Base-by-base conservation (phyloP, 129 eudicot genomes). In the Chrysanthemum seticuspe region DNA sequence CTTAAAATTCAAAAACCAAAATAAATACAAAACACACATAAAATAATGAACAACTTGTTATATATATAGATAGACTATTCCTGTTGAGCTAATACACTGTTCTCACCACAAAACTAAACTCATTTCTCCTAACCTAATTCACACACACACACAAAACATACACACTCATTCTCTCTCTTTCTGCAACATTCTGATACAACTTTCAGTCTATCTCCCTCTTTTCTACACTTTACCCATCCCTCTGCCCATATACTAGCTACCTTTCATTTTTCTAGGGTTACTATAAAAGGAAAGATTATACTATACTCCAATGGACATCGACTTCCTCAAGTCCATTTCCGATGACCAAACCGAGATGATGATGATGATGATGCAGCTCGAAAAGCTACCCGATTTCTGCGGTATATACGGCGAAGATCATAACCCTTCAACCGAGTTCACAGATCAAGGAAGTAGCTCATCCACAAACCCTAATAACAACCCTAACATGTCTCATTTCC, bases 311-410 rank as follows among this genome's bases (percentile, higher is more conserved):
- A 92, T 92, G 98, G 98, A 89, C 66, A 89, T 87, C 78, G 98
- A 92, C 63, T 76, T 92, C 60, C 74, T 85, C 16, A 92, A 80
- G 80, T 88, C 97, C 51, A 51, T 80, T 23, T 76, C 90, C 1
- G 93, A 89, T 6, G 91, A 88, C 73, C 96, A 85, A 64, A 87
- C 87, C 63, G 96, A 88, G n/a, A n/a, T n/a, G 45, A 88, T 91
- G 96, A 81, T 91, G 96, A 83, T 86, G 83, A 69, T 85, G 85
- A 85, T 90, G 97, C 90, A 91, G 64, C 85, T 88, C 75, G 92
- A 88, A 55, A 91, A 91, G 55, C 86, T 86, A 51, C 85, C 87
- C 0, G 93, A 87, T 29, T 85, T 87, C 72, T 40, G 67, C 27
- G 82, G 78, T n/a, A 9, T 79, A 2, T 80, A 78, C 5, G 54